phyloP scores from a whole-genome alignment of 257 asterid species.

The Rehmannia glutinosa region DNA sequence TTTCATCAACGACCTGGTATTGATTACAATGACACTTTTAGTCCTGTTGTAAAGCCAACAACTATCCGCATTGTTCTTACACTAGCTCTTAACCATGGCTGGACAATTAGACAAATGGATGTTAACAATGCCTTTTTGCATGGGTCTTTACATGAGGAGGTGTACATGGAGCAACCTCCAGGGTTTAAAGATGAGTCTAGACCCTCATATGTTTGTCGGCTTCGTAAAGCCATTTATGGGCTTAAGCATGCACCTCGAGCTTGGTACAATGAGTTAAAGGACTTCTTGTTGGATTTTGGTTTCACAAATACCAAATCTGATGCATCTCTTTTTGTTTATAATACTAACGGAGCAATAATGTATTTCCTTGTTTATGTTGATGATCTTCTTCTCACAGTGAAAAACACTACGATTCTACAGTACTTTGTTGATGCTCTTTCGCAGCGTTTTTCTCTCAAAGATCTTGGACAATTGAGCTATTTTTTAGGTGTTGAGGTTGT shows the following conservation, averaged over 20 bases:
- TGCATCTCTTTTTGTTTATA: neutral
- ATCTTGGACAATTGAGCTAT: neutral
- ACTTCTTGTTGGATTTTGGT: neutral
- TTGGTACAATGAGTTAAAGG: neutral
- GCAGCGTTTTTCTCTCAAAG: neutral
- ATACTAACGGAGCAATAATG: neutral
- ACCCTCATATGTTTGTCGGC: neutral
- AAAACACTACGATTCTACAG: too few species aligned
- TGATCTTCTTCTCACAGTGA: neutral
- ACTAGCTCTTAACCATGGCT: neutral
- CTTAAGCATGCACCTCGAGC: neutral
- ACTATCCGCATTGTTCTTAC: neutral
- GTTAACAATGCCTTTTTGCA: neutral
- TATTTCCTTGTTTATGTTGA: neutral
- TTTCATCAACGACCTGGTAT: neutral
- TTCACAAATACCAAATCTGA: neutral
- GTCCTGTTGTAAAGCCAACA: neutral
- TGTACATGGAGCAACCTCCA: neutral
- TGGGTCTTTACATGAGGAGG: neutral
- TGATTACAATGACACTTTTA: neutral
- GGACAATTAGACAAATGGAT: neutral
- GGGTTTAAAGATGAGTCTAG: neutral
- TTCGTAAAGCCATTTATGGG: neutral
- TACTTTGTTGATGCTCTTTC: neutral
- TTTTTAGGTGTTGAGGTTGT: neutral